These are phyloP conservation scores for Ophiostoma novo-ulmi DNA, from an alignment of 2,329 filamentous ascomycete genomes.

Conservation along the genomic window DNA sequence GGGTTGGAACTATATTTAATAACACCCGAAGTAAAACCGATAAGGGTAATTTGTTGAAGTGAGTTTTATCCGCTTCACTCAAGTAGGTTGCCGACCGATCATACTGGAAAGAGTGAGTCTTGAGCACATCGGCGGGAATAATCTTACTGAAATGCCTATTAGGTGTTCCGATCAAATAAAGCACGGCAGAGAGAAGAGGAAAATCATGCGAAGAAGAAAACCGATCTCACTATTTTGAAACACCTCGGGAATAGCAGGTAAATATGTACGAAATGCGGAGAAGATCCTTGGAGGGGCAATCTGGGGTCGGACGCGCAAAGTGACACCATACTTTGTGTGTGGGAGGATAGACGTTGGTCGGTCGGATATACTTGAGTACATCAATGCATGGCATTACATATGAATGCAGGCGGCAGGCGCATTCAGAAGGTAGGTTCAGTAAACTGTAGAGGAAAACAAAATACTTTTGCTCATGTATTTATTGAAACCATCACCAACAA, in stretches of 20 bases:
- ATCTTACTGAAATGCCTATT: not conserved
- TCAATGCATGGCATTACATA: not conserved
- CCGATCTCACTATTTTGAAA: not conserved
- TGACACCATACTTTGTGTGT: not conserved
- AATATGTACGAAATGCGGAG: not conserved
- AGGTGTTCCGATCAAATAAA: not conserved
- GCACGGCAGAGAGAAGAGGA: not conserved
- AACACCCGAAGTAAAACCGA: not conserved
- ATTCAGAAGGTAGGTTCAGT: not conserved
- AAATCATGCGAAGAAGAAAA: not conserved
- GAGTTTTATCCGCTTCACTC: not conserved
- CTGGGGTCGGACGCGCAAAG: not conserved
- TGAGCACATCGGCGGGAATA: not conserved
- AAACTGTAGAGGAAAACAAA: too few relatives aligned
- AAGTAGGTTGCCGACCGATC: not conserved
- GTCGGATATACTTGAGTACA: not conserved
- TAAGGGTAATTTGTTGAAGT: not conserved
- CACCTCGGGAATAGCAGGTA: not conserved
- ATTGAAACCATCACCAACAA: too few relatives aligned
- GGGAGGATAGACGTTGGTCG: not conserved
- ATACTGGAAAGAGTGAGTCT: not conserved
- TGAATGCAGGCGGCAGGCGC: not conserved
- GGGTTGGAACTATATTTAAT: not conserved
- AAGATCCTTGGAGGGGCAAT: constrained; percentile 1
- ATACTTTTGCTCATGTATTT: too few relatives aligned